A percentile compares a stretch with the other conserved stretches of the same genome.
These are phyloP conservation scores for Prunus mira DNA, from an alignment of 306 rosid species.

Conservation along the genomic window DNA sequence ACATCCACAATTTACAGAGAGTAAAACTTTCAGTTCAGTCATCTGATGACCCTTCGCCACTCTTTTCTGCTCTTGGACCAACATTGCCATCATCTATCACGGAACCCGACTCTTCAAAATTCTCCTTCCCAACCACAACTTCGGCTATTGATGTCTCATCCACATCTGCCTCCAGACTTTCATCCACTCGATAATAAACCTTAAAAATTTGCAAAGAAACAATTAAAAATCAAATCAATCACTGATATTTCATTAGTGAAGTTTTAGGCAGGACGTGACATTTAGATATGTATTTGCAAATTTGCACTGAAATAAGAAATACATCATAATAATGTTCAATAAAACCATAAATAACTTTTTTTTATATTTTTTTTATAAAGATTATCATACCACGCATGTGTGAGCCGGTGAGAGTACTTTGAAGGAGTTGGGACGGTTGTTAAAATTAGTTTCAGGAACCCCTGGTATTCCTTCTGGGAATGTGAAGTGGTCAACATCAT, in stretches of 20 bases:
- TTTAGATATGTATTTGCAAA: neutral
- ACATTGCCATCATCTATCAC: slow-evolving; percentile 3
- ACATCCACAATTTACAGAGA: neutral
- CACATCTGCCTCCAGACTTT: slow-evolving; percentile 38
- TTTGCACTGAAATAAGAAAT: neutral
- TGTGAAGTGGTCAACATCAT: slow-evolving; percentile 76
- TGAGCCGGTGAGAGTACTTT: slow-evolving; percentile 77
- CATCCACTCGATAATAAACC: slow-evolving; percentile 71
- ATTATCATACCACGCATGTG: slow-evolving; percentile 66
- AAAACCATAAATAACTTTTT: neutral
- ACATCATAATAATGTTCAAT: neutral
- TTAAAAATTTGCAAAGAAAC: slow-evolving; percentile 5
- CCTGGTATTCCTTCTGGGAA: slow-evolving; percentile 94
- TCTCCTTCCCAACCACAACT: slow-evolving; percentile 4
- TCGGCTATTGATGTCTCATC: slow-evolving; percentile 22
- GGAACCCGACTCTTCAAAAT: slow-evolving; percentile 16
- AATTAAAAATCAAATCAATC: neutral
- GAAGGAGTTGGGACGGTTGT: slow-evolving; percentile 93
- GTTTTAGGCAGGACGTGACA: neutral
- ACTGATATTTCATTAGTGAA: neutral
- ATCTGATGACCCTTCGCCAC: neutral
- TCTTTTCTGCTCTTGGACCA: slow-evolving; percentile 8
- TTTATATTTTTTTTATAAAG: neutral
- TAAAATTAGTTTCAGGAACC: slow-evolving; percentile 82
- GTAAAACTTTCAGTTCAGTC: slow-evolving; percentile 4